A percentile compares a stretch with the other conserved stretches of the same genome.
These are phyloP conservation scores for Betula pendula DNA, from an alignment of 306 rosid genomes.

Conservation along the genomic window DNA sequence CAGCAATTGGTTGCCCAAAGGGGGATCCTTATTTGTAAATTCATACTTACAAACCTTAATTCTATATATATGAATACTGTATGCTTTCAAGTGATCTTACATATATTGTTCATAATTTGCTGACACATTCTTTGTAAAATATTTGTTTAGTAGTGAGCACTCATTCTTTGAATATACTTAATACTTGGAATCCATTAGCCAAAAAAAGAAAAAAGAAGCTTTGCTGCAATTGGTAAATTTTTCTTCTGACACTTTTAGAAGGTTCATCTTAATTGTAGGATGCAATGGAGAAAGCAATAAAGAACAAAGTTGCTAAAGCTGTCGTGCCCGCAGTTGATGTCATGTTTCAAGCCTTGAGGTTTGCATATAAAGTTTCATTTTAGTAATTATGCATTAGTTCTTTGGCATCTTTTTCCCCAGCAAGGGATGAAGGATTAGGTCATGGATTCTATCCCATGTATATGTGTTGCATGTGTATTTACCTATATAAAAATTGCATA, in stretches of 20 bases:
- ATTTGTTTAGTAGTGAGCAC: too few species aligned
- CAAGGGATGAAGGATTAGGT: background rate
- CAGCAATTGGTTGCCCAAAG: too few species aligned
- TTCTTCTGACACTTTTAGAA: constrained; percentile 14
- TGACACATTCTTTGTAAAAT: too few species aligned
- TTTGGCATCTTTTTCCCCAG: background rate
- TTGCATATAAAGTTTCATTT: constrained; percentile 25
- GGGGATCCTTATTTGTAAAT: too few species aligned
- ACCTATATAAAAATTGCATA: background rate
- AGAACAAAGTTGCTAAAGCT: constrained; percentile 93
- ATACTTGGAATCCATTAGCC: too few species aligned
- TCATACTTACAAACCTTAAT: too few species aligned
- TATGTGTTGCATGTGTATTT: background rate
- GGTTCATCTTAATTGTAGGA: constrained; percentile 63
- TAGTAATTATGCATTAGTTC: constrained; percentile 16
- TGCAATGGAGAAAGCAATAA: constrained; percentile 98
- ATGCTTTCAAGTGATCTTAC: too few species aligned
- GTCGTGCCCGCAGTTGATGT: constrained; percentile 99
- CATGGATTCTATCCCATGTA: background rate
- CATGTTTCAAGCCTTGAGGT: constrained; percentile 99
- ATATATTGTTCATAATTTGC: too few species aligned
- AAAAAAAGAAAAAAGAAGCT: background rate
- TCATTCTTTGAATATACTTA: too few species aligned
- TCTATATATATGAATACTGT: too few species aligned
- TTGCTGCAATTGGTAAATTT: background rate